phyloP scores from a whole-genome alignment of 192 early-diverging fungal genomes.

The Coemansia sp. region DNA sequence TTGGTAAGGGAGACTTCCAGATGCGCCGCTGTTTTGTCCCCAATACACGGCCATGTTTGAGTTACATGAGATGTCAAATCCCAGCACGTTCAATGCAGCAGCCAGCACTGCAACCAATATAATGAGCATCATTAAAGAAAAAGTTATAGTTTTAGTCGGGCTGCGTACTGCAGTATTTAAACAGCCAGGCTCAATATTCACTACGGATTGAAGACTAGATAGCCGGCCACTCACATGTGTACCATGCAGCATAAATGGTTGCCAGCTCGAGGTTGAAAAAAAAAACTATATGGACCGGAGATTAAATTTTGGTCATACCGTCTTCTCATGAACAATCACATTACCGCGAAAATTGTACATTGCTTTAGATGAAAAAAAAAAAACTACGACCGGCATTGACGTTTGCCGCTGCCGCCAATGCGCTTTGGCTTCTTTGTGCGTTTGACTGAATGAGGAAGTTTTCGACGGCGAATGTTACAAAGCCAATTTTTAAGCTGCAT shows the following conservation, averaged over 20 bases:
- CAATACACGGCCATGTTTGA: slow-evolving; percentile 61
- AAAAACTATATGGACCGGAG: no score
- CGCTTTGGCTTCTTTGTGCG: slow-evolving; percentile 4
- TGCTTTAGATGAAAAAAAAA: no score
- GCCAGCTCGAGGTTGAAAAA: slow-evolving; percentile 3
- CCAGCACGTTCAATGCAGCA: slow-evolving; percentile 10
- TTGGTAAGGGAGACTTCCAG: slow-evolving; percentile 40
- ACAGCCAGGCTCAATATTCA: no score
- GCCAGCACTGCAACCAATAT: slow-evolving; percentile 5
- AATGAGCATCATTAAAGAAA: neutral
- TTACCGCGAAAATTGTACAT: no score
- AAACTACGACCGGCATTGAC: no score
- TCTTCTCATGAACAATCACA: no score
- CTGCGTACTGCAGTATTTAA: no score
- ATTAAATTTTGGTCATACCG: no score
- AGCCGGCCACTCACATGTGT: slow-evolving; percentile 6
- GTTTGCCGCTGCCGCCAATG: neutral
- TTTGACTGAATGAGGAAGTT: slow-evolving; percentile 14
- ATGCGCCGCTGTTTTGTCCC: slow-evolving; percentile 59
- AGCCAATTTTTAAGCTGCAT: slow-evolving; percentile 55
- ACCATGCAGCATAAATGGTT: neutral
- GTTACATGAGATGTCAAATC: slow-evolving; percentile 53
- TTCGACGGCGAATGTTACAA: slow-evolving; percentile 48
- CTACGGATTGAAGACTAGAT: no score
- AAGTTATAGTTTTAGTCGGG: no score